Conservation (phyloP, 345 rosid species). For the Citropsis articulata region DNA sequence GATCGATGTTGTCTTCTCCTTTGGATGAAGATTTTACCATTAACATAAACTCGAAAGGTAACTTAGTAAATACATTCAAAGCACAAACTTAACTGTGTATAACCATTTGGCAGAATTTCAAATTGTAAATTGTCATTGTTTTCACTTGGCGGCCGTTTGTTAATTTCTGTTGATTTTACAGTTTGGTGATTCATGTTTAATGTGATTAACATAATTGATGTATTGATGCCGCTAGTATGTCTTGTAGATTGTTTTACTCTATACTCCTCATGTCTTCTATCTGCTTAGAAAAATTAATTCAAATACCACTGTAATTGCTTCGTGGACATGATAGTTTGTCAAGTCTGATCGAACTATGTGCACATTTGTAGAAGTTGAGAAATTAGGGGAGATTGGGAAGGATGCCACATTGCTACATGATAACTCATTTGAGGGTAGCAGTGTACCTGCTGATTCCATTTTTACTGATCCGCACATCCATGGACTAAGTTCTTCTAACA, state of each 20-base stretch:
- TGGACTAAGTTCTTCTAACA: constrained; percentile 40
- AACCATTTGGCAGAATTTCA: neutral
- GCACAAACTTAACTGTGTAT: neutral
- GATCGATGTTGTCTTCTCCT: neutral
- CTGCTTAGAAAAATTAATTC: neutral
- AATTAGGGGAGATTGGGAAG: constrained; percentile 55
- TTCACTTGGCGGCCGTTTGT: neutral
- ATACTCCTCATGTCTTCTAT: neutral
- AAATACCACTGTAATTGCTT: neutral
- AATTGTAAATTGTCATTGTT: neutral
- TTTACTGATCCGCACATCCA: constrained; percentile 19
- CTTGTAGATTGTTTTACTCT: neutral
- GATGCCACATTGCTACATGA: constrained; percentile 27
- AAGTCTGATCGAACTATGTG: constrained; percentile 7
- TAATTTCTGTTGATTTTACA: neutral
- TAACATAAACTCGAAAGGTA: neutral
- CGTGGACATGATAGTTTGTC: neutral
- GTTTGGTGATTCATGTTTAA: neutral
- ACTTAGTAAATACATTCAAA: neutral
- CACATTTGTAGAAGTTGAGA: constrained; percentile 46
- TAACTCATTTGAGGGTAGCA: constrained; percentile 24
- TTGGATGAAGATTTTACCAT: neutral
- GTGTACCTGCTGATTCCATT: constrained; percentile 25
- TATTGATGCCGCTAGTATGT: neutral
- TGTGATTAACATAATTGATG: neutral